Base-by-base conservation (phyloP, 148 eudicot species). In the Rhododendron williamsianum region DNA sequence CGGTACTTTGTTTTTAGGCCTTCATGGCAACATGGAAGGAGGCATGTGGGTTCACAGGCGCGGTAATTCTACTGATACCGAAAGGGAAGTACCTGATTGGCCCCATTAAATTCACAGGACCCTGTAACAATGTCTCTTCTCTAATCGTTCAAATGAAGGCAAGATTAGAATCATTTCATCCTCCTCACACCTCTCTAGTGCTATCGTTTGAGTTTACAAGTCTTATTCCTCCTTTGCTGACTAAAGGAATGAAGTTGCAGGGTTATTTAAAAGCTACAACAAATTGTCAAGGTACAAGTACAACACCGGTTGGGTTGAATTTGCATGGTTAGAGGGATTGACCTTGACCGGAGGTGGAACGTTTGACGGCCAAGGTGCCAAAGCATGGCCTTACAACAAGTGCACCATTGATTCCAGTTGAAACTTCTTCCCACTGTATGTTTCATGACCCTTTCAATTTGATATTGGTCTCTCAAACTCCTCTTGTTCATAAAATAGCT, bases 301-400 rank as follows among this genome's bases (percentile, higher is more conserved):
- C 38, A 90, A 86, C 56, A 87, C 86, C 0, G 91, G 91, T 23
- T 92, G 94, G 94, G 86, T 92, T 11, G 90, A 91, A 52, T 90
- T 92, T 82, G 89, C 87, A 4, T 86, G 92, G 89, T 78, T 91
- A 9, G 87, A 90, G 65, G 91, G 90, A 65, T 60, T 92, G 18
- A 86, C 73, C 38, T 88, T 91, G 85, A 85, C 84, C 6, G 93
- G 94, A n/a, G 92, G 89, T 74, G 94, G 94, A 16, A 84, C 86
- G 13, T 83, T 91, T n/a, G 93, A 92, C 54, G 94, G 94, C 0
- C 92, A 90, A 86, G 94, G 94, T 45, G 89, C 89, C 3, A 63
- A 83, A 41, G 89, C 92, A 56, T 92, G 93, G 94, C 90, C 93
- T 52, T 88, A 78, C 85, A 91, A 85, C 48, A 86, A 80, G 33